Evolutionary conservation across 2,329 filamentous ascomycete species (phyloP).

Genomic region (Ophiostoma tasmaniense): DNA sequence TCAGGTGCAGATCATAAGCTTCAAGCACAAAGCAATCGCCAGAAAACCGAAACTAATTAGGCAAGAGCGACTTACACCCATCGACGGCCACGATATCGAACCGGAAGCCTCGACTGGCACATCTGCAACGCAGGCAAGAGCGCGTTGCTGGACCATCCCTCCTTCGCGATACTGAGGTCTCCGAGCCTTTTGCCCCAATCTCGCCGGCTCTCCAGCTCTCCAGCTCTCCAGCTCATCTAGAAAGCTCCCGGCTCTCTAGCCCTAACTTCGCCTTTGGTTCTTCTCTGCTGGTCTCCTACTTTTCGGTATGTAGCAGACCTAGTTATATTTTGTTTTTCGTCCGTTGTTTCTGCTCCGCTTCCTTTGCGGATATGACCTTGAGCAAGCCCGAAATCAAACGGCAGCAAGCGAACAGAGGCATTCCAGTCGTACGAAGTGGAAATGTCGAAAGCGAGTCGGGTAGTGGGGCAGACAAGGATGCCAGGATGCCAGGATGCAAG

Average conservation of each 20-base stretch:
- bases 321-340: background rate
- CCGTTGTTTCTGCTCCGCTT: background rate
- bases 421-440: background rate
- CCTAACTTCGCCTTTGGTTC: background rate
- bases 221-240: background rate
- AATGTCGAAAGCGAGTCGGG: background rate
- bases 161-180: background rate
- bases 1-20: conserved; percentile 2
- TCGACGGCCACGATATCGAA: background rate
- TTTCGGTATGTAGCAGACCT: background rate
- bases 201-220: background rate
- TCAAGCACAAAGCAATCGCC: background rate
- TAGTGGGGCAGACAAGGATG: background rate
- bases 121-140: background rate
- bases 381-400: background rate
- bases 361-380: background rate
- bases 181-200: background rate
- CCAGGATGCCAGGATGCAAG: too few species aligned
- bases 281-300: background rate
- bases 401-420: background rate
- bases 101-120: background rate
- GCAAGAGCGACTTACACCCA: background rate
- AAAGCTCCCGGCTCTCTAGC: background rate
- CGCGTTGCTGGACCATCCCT: background rate
- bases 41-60: background rate